Evolutionary conservation across 345 rosid species (phyloP), one percentile per base, ranked within the genome.

Genomic region (Eucalyptus pauciflora): DNA sequence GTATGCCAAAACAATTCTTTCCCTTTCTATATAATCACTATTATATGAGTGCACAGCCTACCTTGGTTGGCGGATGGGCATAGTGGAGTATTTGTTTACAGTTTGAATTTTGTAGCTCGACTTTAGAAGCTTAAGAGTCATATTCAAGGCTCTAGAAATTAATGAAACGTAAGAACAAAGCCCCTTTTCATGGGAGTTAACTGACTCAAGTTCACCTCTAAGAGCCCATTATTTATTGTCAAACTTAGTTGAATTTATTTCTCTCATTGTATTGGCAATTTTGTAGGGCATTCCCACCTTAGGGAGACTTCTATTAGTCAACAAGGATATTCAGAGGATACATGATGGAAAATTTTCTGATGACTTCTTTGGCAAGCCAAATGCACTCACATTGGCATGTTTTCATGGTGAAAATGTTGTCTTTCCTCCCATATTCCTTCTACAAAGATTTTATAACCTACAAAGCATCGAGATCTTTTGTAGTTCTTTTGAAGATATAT

Each of bases 291-390:
- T 69, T 17, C 20, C 45, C 45, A 17, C 0, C 1, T 17, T 69
- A 2, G 7, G 33, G 25, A 69, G 45, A 17, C 80, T 69, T 69
- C 8, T 7, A 1, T 69, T 69, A 17, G 80, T 8, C 1, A 0
- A 33, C 10, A 18, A 69, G 45, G 81, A 71, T 71, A 17, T 71
- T 8, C 4, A 18, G 7, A 33, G 0, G 25, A 71, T 71, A 71
- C 13, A 0, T 0, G 2, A 0, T 0, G 0, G 7, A 33, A 71
- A 33, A 33, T 71, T 33, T 71, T 9, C 2, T 2, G 13, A 17
- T 33, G 45, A 33, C 45, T 3, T 71, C 24, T 69, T 69, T 5
- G 0, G 1, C 81, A 33, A 71, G 1, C 25, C 13, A 33, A 17
- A 33, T 33, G 45, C 13, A 33, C 45, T 71, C 17, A 33, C 81